Base-by-base conservation (phyloP, 768 basidiomycete species). In the Scleroderma bovista region DNA sequence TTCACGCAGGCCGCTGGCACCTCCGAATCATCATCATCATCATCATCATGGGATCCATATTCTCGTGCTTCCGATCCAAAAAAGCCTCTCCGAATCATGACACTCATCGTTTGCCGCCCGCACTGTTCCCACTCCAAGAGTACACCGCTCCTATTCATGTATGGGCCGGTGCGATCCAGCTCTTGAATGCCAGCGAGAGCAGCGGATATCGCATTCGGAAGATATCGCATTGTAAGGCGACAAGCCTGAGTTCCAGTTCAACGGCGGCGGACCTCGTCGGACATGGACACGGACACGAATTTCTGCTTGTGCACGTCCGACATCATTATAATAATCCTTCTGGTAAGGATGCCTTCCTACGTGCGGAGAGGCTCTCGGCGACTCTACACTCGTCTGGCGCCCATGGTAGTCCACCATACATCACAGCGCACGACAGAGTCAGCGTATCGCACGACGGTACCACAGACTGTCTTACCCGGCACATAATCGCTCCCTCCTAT, bases 401-500 rank as follows among this genome's bases (percentile, higher is more conserved):
- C n/a, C n/a, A n/a, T n/a, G n/a, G n/a, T n/a, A n/a, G n/a, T n/a
- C n/a, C n/a, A n/a, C n/a, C n/a, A n/a, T n/a, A n/a, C n/a, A n/a
- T n/a, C 16, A 26, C n/a, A 19, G 22, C 22, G 17, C 19, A 29
- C 12, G 52, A 49, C 29, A 42, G 6, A 20, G 48, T 53, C 44
- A 46, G 26, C 16, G 13, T 53, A 23, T 50, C 52, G 4, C 20
- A 53, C 17, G 52, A 53, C 38, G 52, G 52, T 15, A 53, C 52
- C 12, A 17, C 32, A 5, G 37, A 39, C 17, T 50, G 38, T 53
- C 23, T 53, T 17, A 46, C 52, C 6, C 48, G 37, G 11, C 47
- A 37, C 26, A 9, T 29, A n/a, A n/a, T n/a, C n/a, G n/a, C n/a
- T 26, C 32, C 40, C 38, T 24, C 26, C 8, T 53, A 31, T 34